Evolutionary conservation across 1,284 basidiomycete genomes (phyloP), one percentile per base, ranked within the genome.

Genomic region (Tetrapyrgos nigripes): DNA sequence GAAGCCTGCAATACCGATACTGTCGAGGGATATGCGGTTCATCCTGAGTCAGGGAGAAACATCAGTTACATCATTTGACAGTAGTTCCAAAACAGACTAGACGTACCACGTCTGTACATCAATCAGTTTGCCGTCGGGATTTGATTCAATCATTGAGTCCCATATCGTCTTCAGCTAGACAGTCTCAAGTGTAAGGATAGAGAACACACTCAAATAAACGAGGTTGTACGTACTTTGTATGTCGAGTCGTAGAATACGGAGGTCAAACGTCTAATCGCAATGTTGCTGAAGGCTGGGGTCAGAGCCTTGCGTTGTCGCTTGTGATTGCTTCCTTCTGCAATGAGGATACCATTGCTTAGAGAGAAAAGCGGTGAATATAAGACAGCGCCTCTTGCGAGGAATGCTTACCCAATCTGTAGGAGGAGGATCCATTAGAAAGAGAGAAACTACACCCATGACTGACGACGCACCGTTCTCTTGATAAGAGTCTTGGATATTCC

Each of bases 311-410:
- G 69, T 53, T 79, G 76, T 55, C 82, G 82, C 57, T 76, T 76
- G 63, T 85, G 83, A 61, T 71, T 77, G 26, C 84, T 81, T 0
- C 81, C 82, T 66, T 84, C 83, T 3, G 82, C 77, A 76, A 75
- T 80, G 3, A 83, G 5, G 60, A 84, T 63, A n/a, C n/a, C n/a
- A n/a, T n/a, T n/a, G n/a, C n/a, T n/a, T n/a, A n/a, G n/a, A n/a
- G n/a, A n/a, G n/a, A n/a, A n/a, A n/a, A n/a, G n/a, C n/a, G n/a
- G n/a, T n/a, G n/a, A n/a, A n/a, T n/a, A n/a, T n/a, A n/a, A n/a
- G n/a, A n/a, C n/a, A n/a, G n/a, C n/a, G 3, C 80, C 79, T 10
- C 76, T 76, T 17, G 83, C 82, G 60, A 83, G 78, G 82, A 83
- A 37, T 17, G 13, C 19, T 9, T 9, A 9, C 6, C 23, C 6